Evolutionary conservation across 345 rosid species (phyloP), one percentile per base, ranked within the genome.

Genomic region (Eucalyptus erythrocorys): DNA sequence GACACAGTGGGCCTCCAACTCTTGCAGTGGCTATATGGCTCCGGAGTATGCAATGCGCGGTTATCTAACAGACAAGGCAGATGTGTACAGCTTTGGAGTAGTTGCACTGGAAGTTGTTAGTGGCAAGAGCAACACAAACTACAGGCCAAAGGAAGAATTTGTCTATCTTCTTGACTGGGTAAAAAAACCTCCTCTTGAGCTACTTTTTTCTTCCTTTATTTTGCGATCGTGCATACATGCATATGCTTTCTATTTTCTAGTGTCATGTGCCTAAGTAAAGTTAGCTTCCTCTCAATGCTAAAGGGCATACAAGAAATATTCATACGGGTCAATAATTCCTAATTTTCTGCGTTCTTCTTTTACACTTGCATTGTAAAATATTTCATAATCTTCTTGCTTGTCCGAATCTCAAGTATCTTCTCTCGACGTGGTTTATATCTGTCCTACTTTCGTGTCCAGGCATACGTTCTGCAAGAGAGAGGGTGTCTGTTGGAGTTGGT

Each of bases 141-240:
- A 94, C 92, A 92, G 95, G 87, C 97, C 98, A 47, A 94, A 80
- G 81, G 98, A 95, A 88, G 98, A 96, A 12, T 95, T 93, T 84
- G 94, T 95, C 81, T 93, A 96, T 90, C 97, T 96, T 91, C 98
- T 96, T 89, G 98, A 95, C 88, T 94, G 97, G 98, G 97, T 96
- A 94, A 89, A 66, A 89, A 76, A 81, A 37, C 30, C 80, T 59
- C 55, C 87, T 7, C 37, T n/a, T 22, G 11, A 30, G 87, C 87
- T 85, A 32, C 26, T 12, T 86, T 55, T 86, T 51, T 51, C 30
- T 51, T 0, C 85, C 37, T 13, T 6, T 32, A 88, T 45, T 32
- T 61, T 47, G 71, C 43, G 14, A 47, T 51, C 37, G 81, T 30
- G 49, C 57, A 51, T 21, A 1, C 21, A 51, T 8, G 15, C 17